phyloP scores from a whole-genome alignment of 345 rosid species.

The Boechera stricta region DNA sequence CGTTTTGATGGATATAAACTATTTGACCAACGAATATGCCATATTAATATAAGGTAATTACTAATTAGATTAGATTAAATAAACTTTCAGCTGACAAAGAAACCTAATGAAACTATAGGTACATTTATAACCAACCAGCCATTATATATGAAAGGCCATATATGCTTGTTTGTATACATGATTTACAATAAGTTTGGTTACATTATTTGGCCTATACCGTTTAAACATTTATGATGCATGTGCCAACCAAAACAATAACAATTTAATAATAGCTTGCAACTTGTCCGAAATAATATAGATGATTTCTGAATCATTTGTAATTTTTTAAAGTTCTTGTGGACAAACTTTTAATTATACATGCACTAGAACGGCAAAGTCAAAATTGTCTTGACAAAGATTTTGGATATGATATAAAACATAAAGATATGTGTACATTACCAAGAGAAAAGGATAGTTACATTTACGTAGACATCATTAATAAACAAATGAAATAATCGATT shows the following conservation, averaged over 20 bases:
- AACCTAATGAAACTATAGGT: neutral
- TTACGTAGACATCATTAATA: conserved; percentile 23
- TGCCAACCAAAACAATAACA: conserved; percentile 27
- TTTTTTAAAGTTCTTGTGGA: neutral
- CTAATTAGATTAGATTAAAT: neutral
- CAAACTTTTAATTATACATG: neutral
- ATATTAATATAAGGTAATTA: neutral
- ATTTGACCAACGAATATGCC: conserved; percentile 26
- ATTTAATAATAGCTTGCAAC: conserved; percentile 8
- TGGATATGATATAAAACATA: conserved; percentile 17
- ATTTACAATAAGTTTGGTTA: conserved; percentile 22
- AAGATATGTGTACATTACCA: conserved; percentile 4
- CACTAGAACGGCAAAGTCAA: neutral
- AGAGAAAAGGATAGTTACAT: neutral
- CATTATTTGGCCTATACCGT: conserved; percentile 32
- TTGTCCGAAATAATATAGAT: conserved; percentile 22
- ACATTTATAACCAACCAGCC: conserved; percentile 13
- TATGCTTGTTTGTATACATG: neutral
- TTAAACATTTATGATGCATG: conserved; percentile 44
- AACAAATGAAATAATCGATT: conserved; percentile 32
- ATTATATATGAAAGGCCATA: neutral
- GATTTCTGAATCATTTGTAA: neutral
- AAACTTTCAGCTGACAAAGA: neutral
- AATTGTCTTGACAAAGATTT: neutral
- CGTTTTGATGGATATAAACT: neutral